Evolutionary conservation across 129 eudicot species (phyloP), one percentile per base, ranked within the genome.

Genomic region (Calendula officinalis): DNA sequence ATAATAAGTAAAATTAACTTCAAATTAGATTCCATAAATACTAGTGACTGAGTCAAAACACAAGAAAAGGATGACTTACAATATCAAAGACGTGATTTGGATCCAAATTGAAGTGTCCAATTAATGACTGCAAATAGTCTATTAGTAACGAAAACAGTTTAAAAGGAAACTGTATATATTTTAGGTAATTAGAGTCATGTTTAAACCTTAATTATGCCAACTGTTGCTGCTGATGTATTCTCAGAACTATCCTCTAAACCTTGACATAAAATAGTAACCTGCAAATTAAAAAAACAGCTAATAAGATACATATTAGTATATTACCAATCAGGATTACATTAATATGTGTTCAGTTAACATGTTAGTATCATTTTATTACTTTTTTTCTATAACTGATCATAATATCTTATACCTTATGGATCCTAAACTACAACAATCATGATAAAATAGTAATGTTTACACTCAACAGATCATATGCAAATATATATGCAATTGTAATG

Each of bases 21-120:
- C n/a, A n/a, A n/a, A n/a, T n/a, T n/a, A n/a, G n/a, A n/a, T n/a
- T n/a, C n/a, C n/a, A 53, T 36, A 62, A 12, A 27, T 58, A 61
- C 69, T 37, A 4, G 44, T 72, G 48, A 7, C 8, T 13, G 46
- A 64, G 30, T 27, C 35, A 35, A 35, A 14, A 34, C 34, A 57
- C 55, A n/a, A 34, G 8, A 16, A 37, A 58, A 14, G 6, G 52
- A 40, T 7, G 57, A 80, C 99, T 88, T 76, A 94, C 99, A 65
- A 94, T 94, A 75, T 94, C 99, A 69, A 94, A 94, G 51, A 94
- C 99, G 34, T 97, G 99, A 62, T 94, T 94, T n/a, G 99, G 99
- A 69, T 94, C 99, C 82, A 94, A 79, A 82, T 94, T 94, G 77
- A 94, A 94, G 81, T 94, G 99, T 30, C 99, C 99, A 54, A 94